These are phyloP conservation scores for Escovopsis sp. DNA, from an alignment of 2,329 filamentous ascomycete genomes.

Conservation along the genomic window DNA sequence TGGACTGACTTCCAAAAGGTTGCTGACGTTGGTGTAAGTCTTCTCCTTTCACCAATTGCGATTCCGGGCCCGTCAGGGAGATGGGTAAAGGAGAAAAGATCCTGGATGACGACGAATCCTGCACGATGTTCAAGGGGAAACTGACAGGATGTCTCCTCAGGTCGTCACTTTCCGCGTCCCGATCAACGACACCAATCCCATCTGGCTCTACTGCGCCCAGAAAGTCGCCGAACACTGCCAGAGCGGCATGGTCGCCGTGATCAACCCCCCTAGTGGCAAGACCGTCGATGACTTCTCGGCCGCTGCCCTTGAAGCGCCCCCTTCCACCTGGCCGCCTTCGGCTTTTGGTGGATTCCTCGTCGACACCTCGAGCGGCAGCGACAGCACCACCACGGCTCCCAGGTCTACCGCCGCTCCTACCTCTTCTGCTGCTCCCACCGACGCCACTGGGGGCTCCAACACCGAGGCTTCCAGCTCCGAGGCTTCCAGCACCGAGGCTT, in stretches of 20 bases:
- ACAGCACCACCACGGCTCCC: neutral
- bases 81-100: too few relatives aligned
- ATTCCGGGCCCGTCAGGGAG: too few relatives aligned
- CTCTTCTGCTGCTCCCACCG: too few relatives aligned
- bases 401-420: too few relatives aligned
- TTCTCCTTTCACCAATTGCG: too few relatives aligned
- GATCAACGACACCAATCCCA: slow-evolving; percentile 5
- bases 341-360: too few relatives aligned
- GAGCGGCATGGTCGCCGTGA: slow-evolving; percentile 4
- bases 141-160: slow-evolving; percentile 7
- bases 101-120: too few relatives aligned
- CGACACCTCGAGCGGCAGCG: too few relatives aligned
- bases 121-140: neutral
- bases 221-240: slow-evolving; percentile 2
- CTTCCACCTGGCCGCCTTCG: neutral
- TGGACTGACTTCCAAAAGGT: neutral
- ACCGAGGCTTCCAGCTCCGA: too few relatives aligned
- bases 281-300: slow-evolving; percentile 3
- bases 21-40: neutral
- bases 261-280: slow-evolving; percentile 5
- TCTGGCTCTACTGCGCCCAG: slow-evolving; percentile 8
- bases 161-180: slow-evolving; percentile 7
- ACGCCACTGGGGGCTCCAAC: too few relatives aligned
- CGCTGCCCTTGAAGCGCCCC: neutral
- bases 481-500: too few relatives aligned